Percentiles rank a stretch among this genome's conserved stretches.
phyloP scores from a whole-genome alignment of 2,329 filamentous ascomycete genomes.

The Xylaria arbuscula region DNA sequence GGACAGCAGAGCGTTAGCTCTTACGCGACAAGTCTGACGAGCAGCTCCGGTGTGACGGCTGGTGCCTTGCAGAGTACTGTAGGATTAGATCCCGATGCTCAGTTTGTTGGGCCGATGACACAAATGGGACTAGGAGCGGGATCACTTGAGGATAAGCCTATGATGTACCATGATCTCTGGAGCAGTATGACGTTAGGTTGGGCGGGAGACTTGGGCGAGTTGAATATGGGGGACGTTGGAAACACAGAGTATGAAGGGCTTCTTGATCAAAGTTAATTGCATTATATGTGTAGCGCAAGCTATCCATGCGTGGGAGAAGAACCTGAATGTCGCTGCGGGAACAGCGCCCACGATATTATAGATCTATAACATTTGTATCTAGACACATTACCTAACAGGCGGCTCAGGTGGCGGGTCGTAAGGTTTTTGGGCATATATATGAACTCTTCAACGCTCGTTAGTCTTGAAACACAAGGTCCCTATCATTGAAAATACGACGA shows the following conservation, averaged over 20 bases:
- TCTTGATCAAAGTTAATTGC: slow-evolving; percentile 28
- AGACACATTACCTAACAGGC: background rate
- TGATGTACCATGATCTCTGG: slow-evolving; percentile 44
- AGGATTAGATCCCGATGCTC: slow-evolving; percentile 1
- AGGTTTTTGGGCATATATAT: slow-evolving; percentile 39
- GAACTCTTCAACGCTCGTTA: slow-evolving; percentile 31
- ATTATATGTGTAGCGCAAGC: background rate
- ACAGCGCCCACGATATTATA: background rate
- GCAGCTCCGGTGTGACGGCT: slow-evolving; percentile 18
- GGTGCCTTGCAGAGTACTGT: slow-evolving; percentile 16
- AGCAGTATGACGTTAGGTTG: slow-evolving; percentile 46
- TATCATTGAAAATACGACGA: background rate
- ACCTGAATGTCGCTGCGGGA: background rate
- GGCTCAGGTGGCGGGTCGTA: background rate
- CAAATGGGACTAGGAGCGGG: slow-evolving; percentile 24
- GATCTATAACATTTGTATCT: background rate
- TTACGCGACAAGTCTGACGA: slow-evolving; percentile 21
- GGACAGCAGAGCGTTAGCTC: slow-evolving; percentile 47
- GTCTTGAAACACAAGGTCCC: background rate
- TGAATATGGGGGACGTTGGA: slow-evolving; percentile 35
- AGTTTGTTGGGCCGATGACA: slow-evolving; percentile 22
- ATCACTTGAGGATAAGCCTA: slow-evolving; percentile 24
- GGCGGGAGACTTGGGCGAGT: slow-evolving; percentile 35
- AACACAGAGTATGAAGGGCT: slow-evolving; percentile 29
- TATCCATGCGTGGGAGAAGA: background rate